Evolutionary conservation across 192 early-diverging fungal species (phyloP), one percentile per base, ranked within the genome.

Genomic region (Backusella mclennaniae): DNA sequence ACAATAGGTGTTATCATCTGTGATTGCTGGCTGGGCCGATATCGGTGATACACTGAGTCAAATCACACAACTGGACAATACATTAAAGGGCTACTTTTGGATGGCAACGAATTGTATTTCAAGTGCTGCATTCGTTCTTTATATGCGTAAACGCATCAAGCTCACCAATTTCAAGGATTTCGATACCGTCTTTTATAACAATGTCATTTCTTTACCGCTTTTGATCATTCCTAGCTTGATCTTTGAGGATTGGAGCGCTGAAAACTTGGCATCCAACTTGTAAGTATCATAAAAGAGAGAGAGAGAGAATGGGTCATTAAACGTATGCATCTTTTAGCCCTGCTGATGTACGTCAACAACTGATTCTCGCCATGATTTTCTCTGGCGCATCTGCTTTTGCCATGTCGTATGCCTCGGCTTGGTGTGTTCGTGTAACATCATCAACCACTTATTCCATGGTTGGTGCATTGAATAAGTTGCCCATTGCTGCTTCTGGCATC

Each of bases 101-200:
- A 98, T 99, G 96, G 85, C 90, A 26, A 68, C 84, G 69, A 99
- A 99, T 86, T 99, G 97, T 82, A 71, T 96, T 19, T 89, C 95
- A 9, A 93, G 95, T 17, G 95, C 96, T 7, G 87, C 89, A 23
- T 97, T 93, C 83, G 90, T 95, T 6, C 85, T 99, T 71, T 90
- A 94, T 73, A 95, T 99, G 93, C 94, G 96, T 82, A 88, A 89
- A 80, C 89, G 91, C 59, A 95, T 96, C 81, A 94, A 92, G 85
- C 82, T 92, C 75, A 93, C 95, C 72, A 89, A 90, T 72, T 99
- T 99, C 76, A 96, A 95, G 84, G 98, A 99, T 81, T 97, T 96
- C 83, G 98, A 99, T 84, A 98, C 97, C 6, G 95, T 99, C 12
- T 98, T 91, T 82, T 98, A 96, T 84, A 99, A 99, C 90, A 98